Base-by-base conservation (phyloP, 2,329 filamentous ascomycete species). In the Penicillium corylophilum region DNA sequence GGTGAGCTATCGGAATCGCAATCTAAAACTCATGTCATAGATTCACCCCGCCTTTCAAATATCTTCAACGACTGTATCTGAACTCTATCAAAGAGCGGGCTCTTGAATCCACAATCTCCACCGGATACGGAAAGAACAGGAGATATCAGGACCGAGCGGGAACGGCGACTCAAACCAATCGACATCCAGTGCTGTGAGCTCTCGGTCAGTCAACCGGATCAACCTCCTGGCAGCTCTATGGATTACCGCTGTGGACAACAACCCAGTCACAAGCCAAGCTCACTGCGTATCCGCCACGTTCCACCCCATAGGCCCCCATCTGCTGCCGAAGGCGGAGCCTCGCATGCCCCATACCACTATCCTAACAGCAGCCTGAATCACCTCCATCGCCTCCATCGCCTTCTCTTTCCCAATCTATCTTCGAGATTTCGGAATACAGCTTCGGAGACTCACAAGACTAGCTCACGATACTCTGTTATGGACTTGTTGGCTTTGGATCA, bases 141-240 rank as follows among this genome's bases (percentile, higher is more conserved):
- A 56, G 55, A 56, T 28, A 5, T 16, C 20, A 22, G 12, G 29
- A 36, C 55, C 55, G 15, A 41, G 20, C 16, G 36, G 36, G 42
- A 41, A 38, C 57, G 57, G 57, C 55, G 57, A 50, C 28, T 6
- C 18, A 43, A 42, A 24, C 57, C 57, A 60, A 60, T 60, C 20
- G 47, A 3, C 15, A 6, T 8, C n/a, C 20, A 31, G 8, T 16
- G 7, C 26, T 35, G 26, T 13, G 10, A 29, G 23, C 20, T 46
- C 16, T 51, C 44, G 36, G 47, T 13, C 31, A 35, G 31, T 35
- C 31, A 35, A 35, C 33, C 36, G 39, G 44, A 50, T 29, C 24
- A 10, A 8, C 26, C 26, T 28, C 26, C 1, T 28, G 26, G 26
- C n/a, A 31, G 15, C 4, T 31, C 29, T 31, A 9, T 6, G 15